phyloP scores from a whole-genome alignment of 2,329 filamentous ascomycete genomes.

The Aspergillus bombycis region DNA sequence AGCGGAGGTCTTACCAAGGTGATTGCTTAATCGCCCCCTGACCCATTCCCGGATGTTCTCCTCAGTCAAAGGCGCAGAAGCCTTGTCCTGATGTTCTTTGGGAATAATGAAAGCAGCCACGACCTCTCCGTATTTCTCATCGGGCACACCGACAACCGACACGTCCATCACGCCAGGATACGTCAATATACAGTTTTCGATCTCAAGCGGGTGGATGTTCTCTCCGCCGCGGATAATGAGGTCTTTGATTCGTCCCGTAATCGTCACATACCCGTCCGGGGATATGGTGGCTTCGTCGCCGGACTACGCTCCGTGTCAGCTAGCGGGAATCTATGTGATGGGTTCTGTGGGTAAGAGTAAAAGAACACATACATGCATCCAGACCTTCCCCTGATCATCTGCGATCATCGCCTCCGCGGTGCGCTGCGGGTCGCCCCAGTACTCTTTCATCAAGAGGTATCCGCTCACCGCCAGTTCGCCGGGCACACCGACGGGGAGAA shows the following conservation, averaged over 20 bases:
- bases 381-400: conserved; percentile 62
- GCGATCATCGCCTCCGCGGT: conserved; percentile 70
- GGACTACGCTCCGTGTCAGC: conserved; percentile 53
- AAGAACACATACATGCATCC: conserved; percentile 68
- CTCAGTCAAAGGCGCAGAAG: conserved; percentile 50
- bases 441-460: conserved; percentile 88
- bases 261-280: conserved; percentile 77
- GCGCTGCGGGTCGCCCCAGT: conserved; percentile 73
- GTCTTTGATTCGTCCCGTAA: conserved; percentile 92
- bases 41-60: conserved; percentile 75
- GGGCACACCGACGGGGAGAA: conserved; percentile 65
- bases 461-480: conserved; percentile 85
- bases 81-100: conserved; percentile 35
- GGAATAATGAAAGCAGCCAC: conserved; percentile 81
- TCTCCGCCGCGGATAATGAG: conserved; percentile 93
- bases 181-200: conserved; percentile 83
- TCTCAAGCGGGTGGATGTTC: conserved; percentile 91
- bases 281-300: conserved; percentile 93
- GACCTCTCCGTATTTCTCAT: conserved; percentile 80
- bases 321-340: background rate
- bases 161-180: conserved; percentile 73
- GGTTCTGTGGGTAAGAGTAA: background rate
- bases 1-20: conserved; percentile 58
- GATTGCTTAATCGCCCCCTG: conserved; percentile 67
- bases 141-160: conserved; percentile 80